Conservation (phyloP, 768 basidiomycete genomes). For the Macrolepiota dolichaula region DNA sequence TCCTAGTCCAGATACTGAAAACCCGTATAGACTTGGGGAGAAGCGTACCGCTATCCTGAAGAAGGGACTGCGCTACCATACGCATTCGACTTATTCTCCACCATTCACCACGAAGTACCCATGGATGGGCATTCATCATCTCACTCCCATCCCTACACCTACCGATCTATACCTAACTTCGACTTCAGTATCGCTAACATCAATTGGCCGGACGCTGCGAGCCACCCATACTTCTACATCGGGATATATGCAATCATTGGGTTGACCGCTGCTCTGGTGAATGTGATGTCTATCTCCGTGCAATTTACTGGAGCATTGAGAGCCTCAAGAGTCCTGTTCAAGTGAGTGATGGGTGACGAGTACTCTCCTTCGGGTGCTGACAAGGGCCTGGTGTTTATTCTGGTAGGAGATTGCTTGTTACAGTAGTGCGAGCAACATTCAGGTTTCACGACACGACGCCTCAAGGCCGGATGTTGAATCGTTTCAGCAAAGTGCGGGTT, state of each 20-base stretch:
- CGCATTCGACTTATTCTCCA: slow-evolving; percentile 32
- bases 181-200: background rate
- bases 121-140: slow-evolving; percentile 29
- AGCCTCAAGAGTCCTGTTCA: slow-evolving; percentile 43
- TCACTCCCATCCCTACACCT: slow-evolving; percentile 20
- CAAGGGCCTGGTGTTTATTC: background rate
- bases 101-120: slow-evolving; percentile 33
- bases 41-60: slow-evolving; percentile 41
- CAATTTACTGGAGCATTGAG: slow-evolving; percentile 62
- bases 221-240: slow-evolving; percentile 71
- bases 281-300: slow-evolving; percentile 41
- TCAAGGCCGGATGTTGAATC: slow-evolving; percentile 78
- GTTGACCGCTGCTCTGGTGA: slow-evolving; percentile 42
- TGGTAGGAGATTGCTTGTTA: slow-evolving; percentile 54
- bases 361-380: background rate
- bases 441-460: slow-evolving; percentile 84
- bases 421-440: slow-evolving; percentile 80
- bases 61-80: slow-evolving; percentile 10
- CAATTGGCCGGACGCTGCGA: slow-evolving; percentile 46
- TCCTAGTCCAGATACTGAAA: background rate
- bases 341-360: slow-evolving; percentile 23
- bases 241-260: slow-evolving; percentile 64
- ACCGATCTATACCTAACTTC: background rate
- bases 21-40: slow-evolving; percentile 55
- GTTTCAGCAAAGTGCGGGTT: slow-evolving; percentile 62